Base-by-base conservation (phyloP, 768 basidiomycete genomes). In the Lyophyllum shimeji region DNA sequence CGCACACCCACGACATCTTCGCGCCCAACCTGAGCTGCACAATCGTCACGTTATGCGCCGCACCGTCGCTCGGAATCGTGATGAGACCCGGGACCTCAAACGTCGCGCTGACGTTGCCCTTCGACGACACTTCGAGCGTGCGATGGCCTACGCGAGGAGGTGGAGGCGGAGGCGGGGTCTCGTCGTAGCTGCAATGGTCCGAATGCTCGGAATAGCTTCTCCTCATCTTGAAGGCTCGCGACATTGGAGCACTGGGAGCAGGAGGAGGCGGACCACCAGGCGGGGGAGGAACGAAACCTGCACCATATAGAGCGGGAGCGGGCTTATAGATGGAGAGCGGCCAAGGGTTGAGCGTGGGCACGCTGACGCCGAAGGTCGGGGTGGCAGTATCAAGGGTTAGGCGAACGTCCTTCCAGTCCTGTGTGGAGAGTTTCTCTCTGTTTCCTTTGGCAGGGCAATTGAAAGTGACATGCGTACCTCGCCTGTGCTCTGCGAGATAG, bases 381-480 rank as follows among this genome's bases (percentile, higher is more conserved):
- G 69, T 63, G 2, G 74, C 69, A 0, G 78, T 79, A 61, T 79
- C 76, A 2, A 79, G 71, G 1, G 70, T 56, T 13, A 59, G n/a
- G 50, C 46, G 42, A 60, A 61, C 58, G 51, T 66, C 21, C 47
- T 56, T 18, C 60, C 63, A 60, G 59, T 58, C 49, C 62, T 58
- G 15, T 21, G 8, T 7, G 46, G 7, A 1, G 31, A 13, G 6
- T n/a, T 3, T 23, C 18, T 15, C 6, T n/a, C 20, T 4, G 7
- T 15, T 13, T 31, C 17, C n/a, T n/a, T 25, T 17, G n/a, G 6
- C 17, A n/a, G 46, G 31, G 7, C 31, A 31, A 53, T n/a, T n/a
- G n/a, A 33, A 33, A 33, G 5, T 18, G n/a, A 21, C 13, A 21
- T 42, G 37, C 57, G 18, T 46, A 72, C 77, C 68, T 79, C 77